These are phyloP conservation scores for Sporothrix phasma DNA, from an alignment of 2,329 filamentous ascomycete genomes.

Conservation along the genomic window DNA sequence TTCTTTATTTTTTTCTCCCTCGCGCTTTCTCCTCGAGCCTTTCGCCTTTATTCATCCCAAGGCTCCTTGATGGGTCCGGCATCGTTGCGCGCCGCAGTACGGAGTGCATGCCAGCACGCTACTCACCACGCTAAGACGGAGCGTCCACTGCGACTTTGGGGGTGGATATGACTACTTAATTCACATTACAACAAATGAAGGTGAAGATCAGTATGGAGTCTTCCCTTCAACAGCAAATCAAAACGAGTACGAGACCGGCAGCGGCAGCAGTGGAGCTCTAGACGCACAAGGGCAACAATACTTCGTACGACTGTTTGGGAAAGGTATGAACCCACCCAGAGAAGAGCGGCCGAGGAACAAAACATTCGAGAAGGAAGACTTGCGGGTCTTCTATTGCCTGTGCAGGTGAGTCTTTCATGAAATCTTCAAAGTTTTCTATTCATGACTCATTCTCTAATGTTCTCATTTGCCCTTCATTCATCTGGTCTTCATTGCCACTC, in stretches of 20 bases:
- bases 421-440: too few relatives aligned
- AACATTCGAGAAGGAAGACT: neutral
- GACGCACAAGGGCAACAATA: neutral
- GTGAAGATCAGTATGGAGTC: too few relatives aligned
- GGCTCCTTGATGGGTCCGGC: slow-evolving; percentile 5
- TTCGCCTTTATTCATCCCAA: neutral
- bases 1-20: neutral
- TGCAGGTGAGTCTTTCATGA: neutral
- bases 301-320: neutral
- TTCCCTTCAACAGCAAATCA: neutral
- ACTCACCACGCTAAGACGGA: neutral
- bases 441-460: too few relatives aligned
- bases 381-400: neutral
- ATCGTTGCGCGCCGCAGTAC: slow-evolving; percentile 13
- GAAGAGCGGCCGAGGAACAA: neutral
- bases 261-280: neutral
- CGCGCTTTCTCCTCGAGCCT: too few relatives aligned
- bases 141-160: neutral
- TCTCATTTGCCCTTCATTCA: neutral
- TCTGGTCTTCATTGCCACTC: neutral
- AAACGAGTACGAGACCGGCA: neutral
- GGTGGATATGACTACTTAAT: neutral
- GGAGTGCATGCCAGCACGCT: slow-evolving; percentile 6
- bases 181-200: neutral
- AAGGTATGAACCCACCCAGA: neutral